These are phyloP conservation scores for Moesziomyces sp. DNA, from an alignment of 1,284 basidiomycete genomes.

Conservation along the genomic window DNA sequence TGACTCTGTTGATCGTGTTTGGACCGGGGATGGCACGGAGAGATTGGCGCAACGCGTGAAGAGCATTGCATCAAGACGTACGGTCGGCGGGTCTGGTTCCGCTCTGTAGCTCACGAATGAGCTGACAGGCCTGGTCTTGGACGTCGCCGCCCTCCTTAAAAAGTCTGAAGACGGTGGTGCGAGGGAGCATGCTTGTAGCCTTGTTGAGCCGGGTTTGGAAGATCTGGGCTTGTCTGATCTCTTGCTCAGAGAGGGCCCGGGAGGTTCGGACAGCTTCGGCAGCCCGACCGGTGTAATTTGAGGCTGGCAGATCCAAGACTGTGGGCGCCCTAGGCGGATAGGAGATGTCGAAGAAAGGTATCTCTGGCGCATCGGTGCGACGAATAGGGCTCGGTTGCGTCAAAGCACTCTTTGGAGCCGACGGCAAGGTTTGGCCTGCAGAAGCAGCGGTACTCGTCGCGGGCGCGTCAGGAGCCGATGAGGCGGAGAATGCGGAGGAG, in stretches of 20 bases:
- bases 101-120: conserved; percentile 41
- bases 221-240: conserved; percentile 31
- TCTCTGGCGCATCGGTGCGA: conserved; percentile 6
- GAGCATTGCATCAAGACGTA: background rate
- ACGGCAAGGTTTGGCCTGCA: conserved; percentile 8
- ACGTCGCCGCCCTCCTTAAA: conserved; percentile 45
- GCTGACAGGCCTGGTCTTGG: conserved; percentile 29
- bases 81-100: conserved; percentile 49
- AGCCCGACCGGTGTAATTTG: conserved; percentile 12
- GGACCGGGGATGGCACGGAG: background rate
- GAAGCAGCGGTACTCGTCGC: background rate
- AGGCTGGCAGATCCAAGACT: conserved; percentile 20
- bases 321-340: conserved; percentile 28
- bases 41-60: no score
- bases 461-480: background rate
- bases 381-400: conserved; percentile 20
- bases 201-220: conserved; percentile 42
- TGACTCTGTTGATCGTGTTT: no score
- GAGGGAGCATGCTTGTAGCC: conserved; percentile 43
- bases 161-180: conserved; percentile 45
- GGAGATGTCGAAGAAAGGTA: conserved; percentile 34
- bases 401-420: conserved; percentile 21
- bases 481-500: conserved; percentile 7
- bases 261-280: conserved; percentile 3
- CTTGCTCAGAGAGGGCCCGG: conserved; percentile 29